Evolutionary conservation across 441 rosid species (phyloP).

Genomic region (Gossypium trilobum): DNA sequence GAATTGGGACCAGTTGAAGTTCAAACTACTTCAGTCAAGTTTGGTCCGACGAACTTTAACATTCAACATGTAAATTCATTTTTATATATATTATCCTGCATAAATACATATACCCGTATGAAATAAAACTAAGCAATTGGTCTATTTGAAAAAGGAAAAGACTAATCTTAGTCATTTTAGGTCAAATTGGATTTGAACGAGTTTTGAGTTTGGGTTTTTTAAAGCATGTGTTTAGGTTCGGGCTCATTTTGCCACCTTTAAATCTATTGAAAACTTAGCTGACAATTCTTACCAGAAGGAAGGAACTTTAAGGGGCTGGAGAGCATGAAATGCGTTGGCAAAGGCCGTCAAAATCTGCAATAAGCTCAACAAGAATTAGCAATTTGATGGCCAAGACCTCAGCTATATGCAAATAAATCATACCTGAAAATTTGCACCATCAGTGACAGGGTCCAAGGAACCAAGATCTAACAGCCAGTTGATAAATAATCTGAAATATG

Average conservation of each 20-base stretch:
- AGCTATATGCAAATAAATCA: constrained; percentile 5
- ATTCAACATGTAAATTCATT: not conserved
- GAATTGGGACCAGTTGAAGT: not conserved
- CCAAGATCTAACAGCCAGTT: constrained; percentile 77
- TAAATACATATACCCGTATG: not conserved
- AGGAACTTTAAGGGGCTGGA: constrained; percentile 91
- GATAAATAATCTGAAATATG: constrained; percentile 87
- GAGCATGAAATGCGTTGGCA: constrained; percentile 74
- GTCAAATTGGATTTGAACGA: not conserved
- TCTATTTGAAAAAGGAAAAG: not conserved
- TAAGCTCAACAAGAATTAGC: constrained; percentile 13
- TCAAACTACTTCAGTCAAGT: not conserved
- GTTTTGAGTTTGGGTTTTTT: not conserved
- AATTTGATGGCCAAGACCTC: not conserved
- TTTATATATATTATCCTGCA: not conserved
- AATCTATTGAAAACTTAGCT: not conserved
- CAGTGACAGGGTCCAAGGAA: constrained; percentile 54
- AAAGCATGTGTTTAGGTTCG: not conserved
- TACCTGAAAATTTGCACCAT: constrained; percentile 82
- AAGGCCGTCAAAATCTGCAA: constrained; percentile 76
- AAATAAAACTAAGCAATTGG: not conserved
- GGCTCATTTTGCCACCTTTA: not conserved
- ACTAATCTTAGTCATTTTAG: not conserved
- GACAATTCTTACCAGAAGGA: constrained; percentile 63
- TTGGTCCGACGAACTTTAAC: not conserved